phyloP scores from a whole-genome alignment of 352 stramenopile species.

The Phytophthora boehmeriae region DNA sequence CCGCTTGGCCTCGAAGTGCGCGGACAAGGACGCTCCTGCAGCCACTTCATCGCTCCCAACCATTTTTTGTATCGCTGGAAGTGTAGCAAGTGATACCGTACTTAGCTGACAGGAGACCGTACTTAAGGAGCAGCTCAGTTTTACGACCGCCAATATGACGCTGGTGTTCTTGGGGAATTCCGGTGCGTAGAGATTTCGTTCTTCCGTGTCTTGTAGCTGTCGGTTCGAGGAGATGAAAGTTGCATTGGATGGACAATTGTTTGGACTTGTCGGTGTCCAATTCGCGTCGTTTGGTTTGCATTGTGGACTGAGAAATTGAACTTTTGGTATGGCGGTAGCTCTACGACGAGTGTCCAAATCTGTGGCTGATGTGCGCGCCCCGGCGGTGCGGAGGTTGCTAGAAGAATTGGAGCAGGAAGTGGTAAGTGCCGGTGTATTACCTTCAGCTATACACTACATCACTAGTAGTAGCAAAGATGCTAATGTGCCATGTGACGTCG shows the following conservation, averaged over 20 bases:
- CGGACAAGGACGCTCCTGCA: conserved; percentile 33
- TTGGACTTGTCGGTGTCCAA: conserved; percentile 2
- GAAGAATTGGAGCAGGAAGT: conserved; percentile 74
- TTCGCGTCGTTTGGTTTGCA: background rate
- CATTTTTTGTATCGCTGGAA: too few relatives aligned
- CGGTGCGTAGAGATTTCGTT: conserved; percentile 32
- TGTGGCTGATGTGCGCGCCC: conserved; percentile 59
- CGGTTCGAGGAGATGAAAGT: background rate
- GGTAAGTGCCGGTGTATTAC: conserved; percentile 36
- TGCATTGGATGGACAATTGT: background rate
- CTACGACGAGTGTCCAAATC: conserved; percentile 73
- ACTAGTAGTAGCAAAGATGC: background rate
- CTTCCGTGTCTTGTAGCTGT: conserved; percentile 4
- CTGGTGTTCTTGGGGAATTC: conserved; percentile 80
- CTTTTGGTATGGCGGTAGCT: conserved; percentile 36
- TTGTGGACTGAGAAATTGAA: conserved; percentile 12
- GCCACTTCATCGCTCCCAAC: conserved; percentile 30
- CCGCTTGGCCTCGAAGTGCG: conserved; percentile 59
- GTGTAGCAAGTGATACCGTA: conserved; percentile 10
- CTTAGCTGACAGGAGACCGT: conserved; percentile 14
- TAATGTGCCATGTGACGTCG: conserved; percentile 12
- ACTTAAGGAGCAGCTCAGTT: conserved; percentile 17
- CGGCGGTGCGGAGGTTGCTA: conserved; percentile 55
- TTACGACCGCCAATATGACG: conserved; percentile 36
- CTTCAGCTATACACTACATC: too few relatives aligned